A percentile compares a stretch with the other conserved stretches of the same genome.
Conservation (phyloP, 441 rosid species). For the Pelargonium myrrhifolium region DNA sequence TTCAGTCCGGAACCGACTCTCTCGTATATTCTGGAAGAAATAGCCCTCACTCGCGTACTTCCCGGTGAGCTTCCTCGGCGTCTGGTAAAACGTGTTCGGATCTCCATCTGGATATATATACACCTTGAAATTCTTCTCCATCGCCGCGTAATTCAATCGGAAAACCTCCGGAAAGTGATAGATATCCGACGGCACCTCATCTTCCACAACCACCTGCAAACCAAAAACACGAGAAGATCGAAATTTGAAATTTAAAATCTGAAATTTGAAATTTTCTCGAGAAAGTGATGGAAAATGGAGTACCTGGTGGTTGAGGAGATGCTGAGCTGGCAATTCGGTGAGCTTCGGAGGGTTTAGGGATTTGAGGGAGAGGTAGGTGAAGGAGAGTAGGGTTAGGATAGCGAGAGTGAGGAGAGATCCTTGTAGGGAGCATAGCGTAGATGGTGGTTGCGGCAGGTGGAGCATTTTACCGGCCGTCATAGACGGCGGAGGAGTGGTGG, state of each 20-base stretch:
- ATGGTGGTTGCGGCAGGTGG: conserved; percentile 16
- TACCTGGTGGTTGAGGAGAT: background rate
- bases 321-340: conserved; percentile 7
- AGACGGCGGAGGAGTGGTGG: conserved; percentile 10
- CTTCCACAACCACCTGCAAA: background rate
- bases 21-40: conserved; percentile 85
- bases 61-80: conserved; percentile 88
- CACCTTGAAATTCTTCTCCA: conserved; percentile 75
- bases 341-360: conserved; percentile 37
- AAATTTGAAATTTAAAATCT: too few species aligned
- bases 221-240: background rate
- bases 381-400: conserved; percentile 53
- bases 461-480: conserved; percentile 35
- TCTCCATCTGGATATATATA: conserved; percentile 90
- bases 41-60: conserved; percentile 96
- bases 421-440: conserved; percentile 47
- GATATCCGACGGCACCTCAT: conserved; percentile 38
- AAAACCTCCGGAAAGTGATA: conserved; percentile 60
- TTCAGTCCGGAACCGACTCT: conserved; percentile 54
- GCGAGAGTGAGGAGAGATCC: conserved; percentile 60
- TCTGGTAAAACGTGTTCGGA: conserved; percentile 71
- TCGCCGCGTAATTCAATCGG: conserved; percentile 56
- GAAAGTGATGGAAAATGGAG: background rate
- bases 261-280: background rate
- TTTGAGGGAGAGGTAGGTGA: conserved; percentile 55